Evolutionary conservation across 176 grass and related monocot species (phyloP).

Genomic region (Musa schizocarpa): DNA sequence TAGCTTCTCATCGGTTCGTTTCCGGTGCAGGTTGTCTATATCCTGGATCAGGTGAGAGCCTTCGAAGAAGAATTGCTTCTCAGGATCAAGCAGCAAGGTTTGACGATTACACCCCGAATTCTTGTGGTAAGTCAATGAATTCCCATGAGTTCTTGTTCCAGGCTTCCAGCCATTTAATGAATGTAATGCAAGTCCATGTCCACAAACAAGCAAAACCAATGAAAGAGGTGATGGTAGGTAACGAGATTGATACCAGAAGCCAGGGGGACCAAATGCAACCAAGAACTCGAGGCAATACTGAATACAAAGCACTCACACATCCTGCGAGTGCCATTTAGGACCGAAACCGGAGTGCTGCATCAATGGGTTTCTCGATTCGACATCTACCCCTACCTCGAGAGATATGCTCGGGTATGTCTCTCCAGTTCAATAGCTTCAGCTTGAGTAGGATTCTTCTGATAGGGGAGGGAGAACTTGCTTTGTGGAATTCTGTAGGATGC

Average conservation of each 20-base stretch:
- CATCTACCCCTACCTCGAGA: slow-evolving; percentile 93
- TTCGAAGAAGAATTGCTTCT: slow-evolving; percentile 87
- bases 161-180: no score
- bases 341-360: slow-evolving; percentile 42
- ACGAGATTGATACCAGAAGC: slow-evolving; percentile 94
- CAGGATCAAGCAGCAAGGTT: slow-evolving; percentile 79
- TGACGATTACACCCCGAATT: slow-evolving; percentile 67
- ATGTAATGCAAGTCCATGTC: background rate
- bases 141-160: background rate
- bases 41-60: slow-evolving; percentile 89
- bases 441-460: background rate
- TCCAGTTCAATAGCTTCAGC: background rate
- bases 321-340: slow-evolving; percentile 81
- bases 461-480: background rate
- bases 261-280: slow-evolving; percentile 90
- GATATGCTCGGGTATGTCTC: slow-evolving; percentile 67
- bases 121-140: slow-evolving; percentile 61
- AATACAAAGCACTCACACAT: slow-evolving; percentile 68
- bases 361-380: slow-evolving; percentile 96
- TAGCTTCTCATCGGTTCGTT: background rate
- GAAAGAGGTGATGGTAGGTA: slow-evolving; percentile 28
- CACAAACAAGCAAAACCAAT: background rate
- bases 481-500: slow-evolving; percentile 45
- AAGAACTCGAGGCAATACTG: slow-evolving; percentile 72
- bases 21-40: slow-evolving; percentile 63